Percentiles rank a stretch among this genome's conserved stretches.
These are phyloP conservation scores for Fusarium sp. DNA, from an alignment of 2,329 filamentous ascomycete species.

Conservation along the genomic window DNA sequence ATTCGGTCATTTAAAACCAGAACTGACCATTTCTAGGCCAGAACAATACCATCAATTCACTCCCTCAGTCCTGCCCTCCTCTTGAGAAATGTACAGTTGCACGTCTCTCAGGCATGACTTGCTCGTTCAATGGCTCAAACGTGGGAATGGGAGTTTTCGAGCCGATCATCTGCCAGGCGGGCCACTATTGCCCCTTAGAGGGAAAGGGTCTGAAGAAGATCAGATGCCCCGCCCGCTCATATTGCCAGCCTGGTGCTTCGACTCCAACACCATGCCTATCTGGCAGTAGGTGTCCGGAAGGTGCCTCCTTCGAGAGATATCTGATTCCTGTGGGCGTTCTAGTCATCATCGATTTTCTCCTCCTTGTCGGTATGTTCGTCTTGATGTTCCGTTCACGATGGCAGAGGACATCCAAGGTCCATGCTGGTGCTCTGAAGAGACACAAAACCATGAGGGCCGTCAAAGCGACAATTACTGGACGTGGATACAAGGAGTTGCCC, in stretches of 20 bases:
- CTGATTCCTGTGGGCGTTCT: slow-evolving; percentile 58
- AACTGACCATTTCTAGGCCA: slow-evolving; percentile 45
- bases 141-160: slow-evolving; percentile 61
- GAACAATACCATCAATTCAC: slow-evolving; percentile 60
- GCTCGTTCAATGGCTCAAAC: slow-evolving; percentile 49
- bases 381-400: slow-evolving; percentile 37
- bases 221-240: slow-evolving; percentile 60
- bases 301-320: slow-evolving; percentile 56
- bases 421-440: slow-evolving; percentile 30
- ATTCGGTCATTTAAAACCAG: background rate
- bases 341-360: slow-evolving; percentile 55
- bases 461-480: slow-evolving; percentile 44
- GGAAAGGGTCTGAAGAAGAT: slow-evolving; percentile 53
- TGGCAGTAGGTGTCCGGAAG: slow-evolving; percentile 60
- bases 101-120: slow-evolving; percentile 51
- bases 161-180: slow-evolving; percentile 62
- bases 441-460: slow-evolving; percentile 47
- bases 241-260: slow-evolving; percentile 63
- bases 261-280: slow-evolving; percentile 60
- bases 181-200: slow-evolving; percentile 60
- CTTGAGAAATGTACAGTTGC: slow-evolving; percentile 52
- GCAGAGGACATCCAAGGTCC: slow-evolving; percentile 23
- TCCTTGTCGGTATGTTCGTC: slow-evolving; percentile 50
- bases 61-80: slow-evolving; percentile 59
- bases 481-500: slow-evolving; percentile 50